Evolutionary conservation across 2,329 filamentous ascomycete species (phyloP).

Genomic region (Zasmidium citrigriseum): DNA sequence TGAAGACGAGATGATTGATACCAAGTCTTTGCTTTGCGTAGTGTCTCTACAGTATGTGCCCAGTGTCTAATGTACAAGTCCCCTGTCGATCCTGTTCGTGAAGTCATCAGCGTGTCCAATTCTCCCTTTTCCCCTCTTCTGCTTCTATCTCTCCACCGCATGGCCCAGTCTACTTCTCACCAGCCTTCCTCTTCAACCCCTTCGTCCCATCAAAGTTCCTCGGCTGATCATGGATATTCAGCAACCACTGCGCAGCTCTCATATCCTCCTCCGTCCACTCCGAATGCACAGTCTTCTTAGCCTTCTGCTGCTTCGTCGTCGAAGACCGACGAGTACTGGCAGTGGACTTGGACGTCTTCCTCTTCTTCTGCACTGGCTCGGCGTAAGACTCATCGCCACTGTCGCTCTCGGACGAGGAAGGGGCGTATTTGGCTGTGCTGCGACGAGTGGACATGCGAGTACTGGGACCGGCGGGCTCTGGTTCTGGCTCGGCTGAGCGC

Average conservation of each 20-base stretch:
- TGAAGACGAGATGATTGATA: neutral
- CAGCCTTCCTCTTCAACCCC: slow-evolving; percentile 4
- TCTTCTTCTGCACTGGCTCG: slow-evolving; percentile 14
- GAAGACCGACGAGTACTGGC: neutral
- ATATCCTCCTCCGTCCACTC: slow-evolving; percentile 23
- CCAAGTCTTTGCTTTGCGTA: too few species aligned
- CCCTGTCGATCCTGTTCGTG: too few species aligned
- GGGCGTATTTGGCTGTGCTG: slow-evolving; percentile 9
- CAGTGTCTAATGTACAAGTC: too few species aligned
- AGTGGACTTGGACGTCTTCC: neutral
- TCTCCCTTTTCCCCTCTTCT: neutral
- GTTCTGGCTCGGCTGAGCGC: slow-evolving; percentile 16
- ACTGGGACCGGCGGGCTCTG: neutral
- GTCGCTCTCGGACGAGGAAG: neutral
- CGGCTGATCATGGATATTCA: slow-evolving; percentile 21
- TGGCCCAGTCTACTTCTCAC: slow-evolving; percentile 1
- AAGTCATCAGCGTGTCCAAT: too few species aligned
- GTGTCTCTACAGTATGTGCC: too few species aligned
- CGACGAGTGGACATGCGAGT: slow-evolving; percentile 12
- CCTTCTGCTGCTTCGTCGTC: neutral
- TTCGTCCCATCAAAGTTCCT: slow-evolving; percentile 11
- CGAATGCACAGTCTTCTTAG: slow-evolving; percentile 3
- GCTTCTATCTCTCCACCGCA: neutral
- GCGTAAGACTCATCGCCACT: slow-evolving; percentile 25
- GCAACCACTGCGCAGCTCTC: slow-evolving; percentile 28